Evolutionary conservation across 331 rosid species (phyloP).

Genomic region (Quercus tomentella): DNA sequence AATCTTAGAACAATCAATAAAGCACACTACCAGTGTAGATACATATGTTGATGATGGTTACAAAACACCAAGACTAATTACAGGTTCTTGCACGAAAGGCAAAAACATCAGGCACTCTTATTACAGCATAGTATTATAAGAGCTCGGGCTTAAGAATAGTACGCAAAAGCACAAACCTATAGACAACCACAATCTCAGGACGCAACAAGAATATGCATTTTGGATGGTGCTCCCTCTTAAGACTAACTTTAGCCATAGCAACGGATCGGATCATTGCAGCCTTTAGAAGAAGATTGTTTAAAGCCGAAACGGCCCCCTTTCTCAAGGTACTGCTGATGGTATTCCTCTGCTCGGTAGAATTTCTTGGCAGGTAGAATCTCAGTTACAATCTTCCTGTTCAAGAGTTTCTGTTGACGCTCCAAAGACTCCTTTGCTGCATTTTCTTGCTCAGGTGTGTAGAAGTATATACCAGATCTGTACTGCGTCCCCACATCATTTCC

Average conservation of each 20-base stretch:
- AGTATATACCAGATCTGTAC: constrained; percentile 95
- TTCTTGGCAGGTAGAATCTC: constrained; percentile 94
- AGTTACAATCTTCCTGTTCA: constrained; percentile 68
- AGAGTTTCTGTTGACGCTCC: constrained; percentile 54
- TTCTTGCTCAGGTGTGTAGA: constrained; percentile 88
- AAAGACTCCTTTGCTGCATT: constrained; percentile 62
- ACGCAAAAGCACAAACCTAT: constrained; percentile 7
- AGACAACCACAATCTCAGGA: background rate
- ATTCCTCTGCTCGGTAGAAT: constrained; percentile 91
- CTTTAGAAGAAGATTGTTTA: constrained; percentile 69
- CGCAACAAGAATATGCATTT: background rate
- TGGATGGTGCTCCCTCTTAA: background rate
- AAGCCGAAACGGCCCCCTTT: constrained; percentile 95
- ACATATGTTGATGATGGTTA: background rate
- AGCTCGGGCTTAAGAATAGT: background rate
- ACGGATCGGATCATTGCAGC: constrained; percentile 91
- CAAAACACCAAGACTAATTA: background rate
- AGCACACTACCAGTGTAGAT: background rate
- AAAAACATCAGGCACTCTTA: constrained; percentile 8
- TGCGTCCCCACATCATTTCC: constrained; percentile 96
- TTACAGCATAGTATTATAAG: background rate
- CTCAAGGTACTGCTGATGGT: constrained; percentile 94
- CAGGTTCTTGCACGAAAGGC: background rate
- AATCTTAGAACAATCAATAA: background rate
- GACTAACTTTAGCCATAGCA: constrained; percentile 66